phyloP scores from a whole-genome alignment of 495 filamentous ascomycete genomes.

The Entonaema liquescens region DNA sequence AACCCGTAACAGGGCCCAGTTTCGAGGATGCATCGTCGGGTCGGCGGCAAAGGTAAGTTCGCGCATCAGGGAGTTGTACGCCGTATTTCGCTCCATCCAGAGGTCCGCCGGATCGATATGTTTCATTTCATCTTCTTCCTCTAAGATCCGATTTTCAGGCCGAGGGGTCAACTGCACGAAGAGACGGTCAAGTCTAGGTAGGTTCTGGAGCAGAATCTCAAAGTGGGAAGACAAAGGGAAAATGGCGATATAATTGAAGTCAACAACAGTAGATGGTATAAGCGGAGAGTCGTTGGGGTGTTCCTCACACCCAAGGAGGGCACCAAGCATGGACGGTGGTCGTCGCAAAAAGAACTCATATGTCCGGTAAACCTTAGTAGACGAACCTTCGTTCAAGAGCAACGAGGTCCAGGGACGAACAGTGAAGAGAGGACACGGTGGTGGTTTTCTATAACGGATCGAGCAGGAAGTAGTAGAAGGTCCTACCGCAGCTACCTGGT shows the following conservation, averaged over 20 bases:
- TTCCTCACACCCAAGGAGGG: constrained; percentile 49
- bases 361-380: constrained; percentile 46
- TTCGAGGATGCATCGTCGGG: constrained; percentile 23
- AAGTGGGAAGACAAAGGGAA: constrained; percentile 56
- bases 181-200: constrained; percentile 52
- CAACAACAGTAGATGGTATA: constrained; percentile 48
- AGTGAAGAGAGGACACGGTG: constrained; percentile 47
- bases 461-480: constrained; percentile 5
- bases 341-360: constrained; percentile 51
- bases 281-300: constrained; percentile 44
- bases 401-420: constrained; percentile 52
- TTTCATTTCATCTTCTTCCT: constrained; percentile 48
- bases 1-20: constrained; percentile 50
- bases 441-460: constrained; percentile 21
- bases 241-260: constrained; percentile 58
- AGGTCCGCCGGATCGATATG: constrained; percentile 50
- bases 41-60: constrained; percentile 37
- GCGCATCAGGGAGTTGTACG: constrained; percentile 52
- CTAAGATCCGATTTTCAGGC: constrained; percentile 47
- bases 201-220: constrained; percentile 41
- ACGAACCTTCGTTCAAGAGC: constrained; percentile 56
- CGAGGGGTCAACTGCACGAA: constrained; percentile 57
- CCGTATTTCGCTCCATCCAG: constrained; percentile 57
- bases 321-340: constrained; percentile 52
- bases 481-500: not conserved